phyloP scores from a whole-genome alignment of 2,329 filamentous ascomycete species.

The Ploettnerulaceae sp. region DNA sequence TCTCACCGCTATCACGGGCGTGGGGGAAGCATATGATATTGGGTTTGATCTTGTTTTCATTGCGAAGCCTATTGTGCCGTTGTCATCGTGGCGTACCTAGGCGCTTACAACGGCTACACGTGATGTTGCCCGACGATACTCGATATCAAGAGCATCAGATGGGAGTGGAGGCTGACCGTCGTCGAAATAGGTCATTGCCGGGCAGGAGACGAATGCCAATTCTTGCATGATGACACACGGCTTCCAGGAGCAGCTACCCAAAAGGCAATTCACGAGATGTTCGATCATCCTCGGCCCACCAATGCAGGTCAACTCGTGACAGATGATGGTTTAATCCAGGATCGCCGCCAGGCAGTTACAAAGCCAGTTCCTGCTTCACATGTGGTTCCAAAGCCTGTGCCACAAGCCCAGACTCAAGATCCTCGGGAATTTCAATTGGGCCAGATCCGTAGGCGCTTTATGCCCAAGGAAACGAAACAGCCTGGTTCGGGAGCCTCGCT shows the following conservation, averaged over 20 bases:
- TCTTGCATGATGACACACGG: slow-evolving; percentile 40
- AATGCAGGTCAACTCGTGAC: slow-evolving; percentile 11
- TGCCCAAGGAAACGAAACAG: slow-evolving; percentile 40
- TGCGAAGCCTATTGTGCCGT: slow-evolving; percentile 16
- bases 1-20: slow-evolving; percentile 21
- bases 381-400: slow-evolving; percentile 60
- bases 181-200: slow-evolving; percentile 42
- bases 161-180: slow-evolving; percentile 24
- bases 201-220: slow-evolving; percentile 46
- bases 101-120: slow-evolving; percentile 24
- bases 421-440: slow-evolving; percentile 70
- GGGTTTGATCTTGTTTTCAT: slow-evolving; percentile 17
- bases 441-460: slow-evolving; percentile 66
- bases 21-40: slow-evolving; percentile 15
- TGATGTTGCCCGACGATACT: slow-evolving; percentile 19
- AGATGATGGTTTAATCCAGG: slow-evolving; percentile 26
- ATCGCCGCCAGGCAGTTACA: slow-evolving; percentile 33
- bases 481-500: slow-evolving; percentile 37
- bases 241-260: slow-evolving; percentile 15
- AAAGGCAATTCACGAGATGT: slow-evolving; percentile 16
- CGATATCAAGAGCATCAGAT: slow-evolving; percentile 17
- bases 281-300: slow-evolving; percentile 10
- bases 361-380: slow-evolving; percentile 37
- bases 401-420: slow-evolving; percentile 58
- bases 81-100: slow-evolving; percentile 18